Conservation (phyloP, 2,329 filamentous ascomycete genomes). For the Calonectria henricotiae region DNA sequence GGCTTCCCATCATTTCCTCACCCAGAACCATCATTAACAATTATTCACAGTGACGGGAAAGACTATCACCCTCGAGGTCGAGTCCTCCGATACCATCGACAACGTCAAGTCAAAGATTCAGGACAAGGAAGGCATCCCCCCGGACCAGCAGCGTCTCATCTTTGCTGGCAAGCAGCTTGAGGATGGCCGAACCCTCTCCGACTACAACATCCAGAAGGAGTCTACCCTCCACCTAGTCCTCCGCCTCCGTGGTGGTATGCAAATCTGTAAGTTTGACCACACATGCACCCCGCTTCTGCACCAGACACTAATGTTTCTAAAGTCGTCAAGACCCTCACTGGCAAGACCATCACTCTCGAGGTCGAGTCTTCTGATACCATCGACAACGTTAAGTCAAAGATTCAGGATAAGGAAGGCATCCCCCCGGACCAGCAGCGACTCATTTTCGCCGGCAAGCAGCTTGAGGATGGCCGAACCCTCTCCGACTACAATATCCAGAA, state of each 20-base stretch:
- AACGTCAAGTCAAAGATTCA: conserved; percentile 99
- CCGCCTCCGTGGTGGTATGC: conserved; percentile 78
- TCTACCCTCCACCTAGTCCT: conserved; percentile 83
- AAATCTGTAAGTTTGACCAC: conserved; percentile 72
- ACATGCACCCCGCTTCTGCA: background rate
- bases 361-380: conserved; percentile 93
- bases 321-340: conserved; percentile 88
- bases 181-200: conserved; percentile 78
- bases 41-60: conserved; percentile 77
- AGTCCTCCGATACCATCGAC: conserved; percentile 94
- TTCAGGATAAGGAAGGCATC: conserved; percentile 98
- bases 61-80: conserved; percentile 76
- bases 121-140: conserved; percentile 98
- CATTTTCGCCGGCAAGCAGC: conserved; percentile 96
- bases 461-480: conserved; percentile 92
- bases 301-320: conserved; percentile 40
- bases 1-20: conserved; percentile 35
- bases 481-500: conserved; percentile 98
- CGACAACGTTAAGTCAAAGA: conserved; percentile 97
- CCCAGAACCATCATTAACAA: conserved; percentile 43
- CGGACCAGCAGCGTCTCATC: conserved; percentile 95
- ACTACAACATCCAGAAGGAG: conserved; percentile 75
- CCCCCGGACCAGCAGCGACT: conserved; percentile 95
- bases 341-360: conserved; percentile 94
- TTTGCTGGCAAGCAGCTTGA: conserved; percentile 98